A percentile compares a stretch with the other conserved stretches of the same genome.
Evolutionary conservation across 2,329 filamentous ascomycete species (phyloP).

Genomic region (Alternaria longipes): DNA sequence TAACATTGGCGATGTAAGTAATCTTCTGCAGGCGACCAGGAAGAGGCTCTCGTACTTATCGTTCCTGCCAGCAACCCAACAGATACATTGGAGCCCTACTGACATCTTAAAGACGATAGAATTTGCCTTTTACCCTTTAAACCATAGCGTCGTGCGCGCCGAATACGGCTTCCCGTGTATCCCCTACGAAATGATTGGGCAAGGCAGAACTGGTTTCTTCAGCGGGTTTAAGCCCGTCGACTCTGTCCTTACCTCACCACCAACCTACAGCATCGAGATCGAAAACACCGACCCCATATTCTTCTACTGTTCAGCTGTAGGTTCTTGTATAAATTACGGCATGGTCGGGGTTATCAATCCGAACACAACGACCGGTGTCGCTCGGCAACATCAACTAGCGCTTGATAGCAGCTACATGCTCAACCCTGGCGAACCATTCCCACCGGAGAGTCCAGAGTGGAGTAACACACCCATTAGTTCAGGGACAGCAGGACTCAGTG

Average conservation of each 20-base stretch:
- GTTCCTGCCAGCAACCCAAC: background rate
- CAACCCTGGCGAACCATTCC: slow-evolving; percentile 47
- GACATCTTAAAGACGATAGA: slow-evolving; percentile 41
- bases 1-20: slow-evolving; percentile 49
- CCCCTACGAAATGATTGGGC: slow-evolving; percentile 48
- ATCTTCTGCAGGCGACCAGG: background rate
- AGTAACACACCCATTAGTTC: slow-evolving; percentile 12
- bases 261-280: slow-evolving; percentile 39
- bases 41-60: background rate
- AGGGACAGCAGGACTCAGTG: background rate
- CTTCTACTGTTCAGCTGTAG: slow-evolving; percentile 63
- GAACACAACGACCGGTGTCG: slow-evolving; percentile 34
- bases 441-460: slow-evolving; percentile 26
- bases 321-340: slow-evolving; percentile 69
- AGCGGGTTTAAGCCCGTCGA: slow-evolving; percentile 41
- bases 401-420: slow-evolving; percentile 40
- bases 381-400: slow-evolving; percentile 36
- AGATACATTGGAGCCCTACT: background rate
- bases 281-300: slow-evolving; percentile 48
- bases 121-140: slow-evolving; percentile 54
- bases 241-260: slow-evolving; percentile 34
- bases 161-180: slow-evolving; percentile 54
- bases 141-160: slow-evolving; percentile 55
- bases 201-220: slow-evolving; percentile 41
- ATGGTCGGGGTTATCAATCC: slow-evolving; percentile 84